Conservation (phyloP, 164 flowering plant genomes). For the Tetracentron sinense region DNA sequence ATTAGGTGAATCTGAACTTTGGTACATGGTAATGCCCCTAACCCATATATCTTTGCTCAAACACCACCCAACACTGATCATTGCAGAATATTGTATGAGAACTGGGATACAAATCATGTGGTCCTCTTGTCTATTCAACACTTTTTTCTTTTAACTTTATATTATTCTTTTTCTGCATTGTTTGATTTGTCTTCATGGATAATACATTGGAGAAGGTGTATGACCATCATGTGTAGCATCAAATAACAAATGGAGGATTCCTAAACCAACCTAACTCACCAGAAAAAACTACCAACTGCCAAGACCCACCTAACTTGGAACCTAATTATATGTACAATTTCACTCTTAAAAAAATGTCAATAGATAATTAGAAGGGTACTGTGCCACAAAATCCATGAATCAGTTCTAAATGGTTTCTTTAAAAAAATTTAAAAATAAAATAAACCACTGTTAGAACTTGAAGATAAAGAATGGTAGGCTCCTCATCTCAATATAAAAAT, state of each 20-base stretch:
- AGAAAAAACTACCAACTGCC: constrained; percentile 42
- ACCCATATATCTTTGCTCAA: too few species aligned
- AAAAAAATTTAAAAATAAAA: not conserved
- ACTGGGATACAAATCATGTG: constrained; percentile 37
- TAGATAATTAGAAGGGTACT: too few species aligned
- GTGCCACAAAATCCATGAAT: not conserved
- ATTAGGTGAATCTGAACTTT: too few species aligned
- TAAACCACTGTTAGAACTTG: too few species aligned
- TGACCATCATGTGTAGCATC: constrained; percentile 8
- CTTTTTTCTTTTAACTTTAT: not conserved
- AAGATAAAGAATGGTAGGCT: not conserved
- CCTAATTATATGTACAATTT: constrained; percentile 3
- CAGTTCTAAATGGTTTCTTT: not conserved
- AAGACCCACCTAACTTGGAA: constrained; percentile 15
- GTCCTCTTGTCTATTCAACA: constrained; percentile 8
- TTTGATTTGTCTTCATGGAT: constrained; percentile 2
- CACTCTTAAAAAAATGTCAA: not conserved
- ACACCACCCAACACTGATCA: too few species aligned
- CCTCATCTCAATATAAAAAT: not conserved
- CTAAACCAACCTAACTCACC: constrained; percentile 26
- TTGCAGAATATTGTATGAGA: constrained; percentile 12
- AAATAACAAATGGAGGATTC: constrained; percentile 8
- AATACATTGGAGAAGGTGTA: constrained; percentile 5
- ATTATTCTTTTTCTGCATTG: not conserved
- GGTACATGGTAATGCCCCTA: too few species aligned